Conservation (phyloP, 148 eudicot genomes). For the Silene uniflora region DNA sequence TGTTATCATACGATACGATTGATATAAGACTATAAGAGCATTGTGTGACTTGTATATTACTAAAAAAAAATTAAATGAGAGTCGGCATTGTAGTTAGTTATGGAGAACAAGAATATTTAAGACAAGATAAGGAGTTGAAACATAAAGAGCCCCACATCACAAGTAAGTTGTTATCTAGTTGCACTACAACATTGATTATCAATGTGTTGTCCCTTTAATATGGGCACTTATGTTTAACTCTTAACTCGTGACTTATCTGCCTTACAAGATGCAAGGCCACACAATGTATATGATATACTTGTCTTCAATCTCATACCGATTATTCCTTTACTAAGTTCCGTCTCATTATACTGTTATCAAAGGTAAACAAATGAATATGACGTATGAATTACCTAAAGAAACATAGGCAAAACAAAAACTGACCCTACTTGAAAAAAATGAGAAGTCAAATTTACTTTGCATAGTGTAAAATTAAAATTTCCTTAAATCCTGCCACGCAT, state of each 20-base stretch:
- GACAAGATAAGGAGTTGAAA: conserved; percentile 18
- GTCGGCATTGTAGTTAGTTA: neutral
- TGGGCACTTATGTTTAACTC: conserved; percentile 18
- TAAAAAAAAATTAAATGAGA: no score
- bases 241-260: conserved; percentile 38
- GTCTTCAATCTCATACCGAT: no score
- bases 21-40: no score
- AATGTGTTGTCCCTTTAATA: conserved; percentile 16
- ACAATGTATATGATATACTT: conserved; percentile 7
- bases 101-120: neutral
- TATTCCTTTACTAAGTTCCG: no score
- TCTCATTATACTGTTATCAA: no score
- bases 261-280: conserved; percentile 29
- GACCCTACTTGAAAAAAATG: neutral
- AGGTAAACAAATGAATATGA: no score
- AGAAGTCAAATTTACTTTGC: neutral
- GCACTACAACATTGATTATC: conserved; percentile 25
- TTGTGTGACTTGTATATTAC: no score
- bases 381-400: no score
- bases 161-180: conserved; percentile 27
- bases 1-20: no score
- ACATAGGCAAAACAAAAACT: no score
- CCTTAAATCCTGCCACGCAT: no score
- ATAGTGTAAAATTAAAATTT: no score
- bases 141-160: conserved; percentile 29